Evolutionary conservation across 495 filamentous ascomycete species (phyloP).

Genomic region (Talaromyces trachyspermus): DNA sequence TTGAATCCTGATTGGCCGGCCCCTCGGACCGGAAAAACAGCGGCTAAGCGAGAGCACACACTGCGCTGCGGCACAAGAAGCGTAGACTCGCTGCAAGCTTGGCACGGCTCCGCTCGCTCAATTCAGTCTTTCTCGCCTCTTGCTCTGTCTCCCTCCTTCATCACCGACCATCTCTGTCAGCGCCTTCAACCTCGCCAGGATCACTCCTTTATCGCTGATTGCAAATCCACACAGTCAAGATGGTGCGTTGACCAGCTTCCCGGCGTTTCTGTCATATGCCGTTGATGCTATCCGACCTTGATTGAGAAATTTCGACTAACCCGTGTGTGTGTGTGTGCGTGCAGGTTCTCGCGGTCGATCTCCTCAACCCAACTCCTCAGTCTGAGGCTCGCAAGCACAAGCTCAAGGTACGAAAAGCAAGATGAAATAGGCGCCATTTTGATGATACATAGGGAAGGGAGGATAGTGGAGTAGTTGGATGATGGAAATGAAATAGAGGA

Average conservation of each 20-base stretch:
- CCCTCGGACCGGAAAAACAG: background rate
- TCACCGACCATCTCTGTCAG: constrained; percentile 41
- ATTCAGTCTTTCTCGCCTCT: background rate
- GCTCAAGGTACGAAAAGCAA: constrained; percentile 70
- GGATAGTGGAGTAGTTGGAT: too few species aligned
- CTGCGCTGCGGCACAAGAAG: too few species aligned
- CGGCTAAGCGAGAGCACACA: constrained; percentile 37
- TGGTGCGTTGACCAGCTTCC: too few species aligned
- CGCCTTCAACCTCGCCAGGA: constrained; percentile 35
- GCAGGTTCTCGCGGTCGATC: constrained; percentile 99
- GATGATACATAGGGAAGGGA: too few species aligned
- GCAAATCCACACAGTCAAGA: constrained; percentile 41
- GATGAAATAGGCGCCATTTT: constrained; percentile 3
- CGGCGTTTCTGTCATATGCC: constrained; percentile 3
- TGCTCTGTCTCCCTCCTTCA: constrained; percentile 37
- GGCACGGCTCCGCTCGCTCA: background rate
- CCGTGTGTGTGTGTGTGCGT: constrained; percentile 3
- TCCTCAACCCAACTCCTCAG: constrained; percentile 93
- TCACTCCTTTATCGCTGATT: constrained; percentile 31
- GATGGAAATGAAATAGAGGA: constrained; percentile 6
- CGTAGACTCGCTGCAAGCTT: too few species aligned
- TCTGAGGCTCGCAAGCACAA: constrained; percentile 98
- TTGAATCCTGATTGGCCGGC: constrained; percentile 23
- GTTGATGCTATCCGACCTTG: background rate
- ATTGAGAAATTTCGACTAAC: constrained; percentile 14